Conservation (phyloP, 2,329 filamentous ascomycete genomes). For the Coniochaeta ligniaria region DNA sequence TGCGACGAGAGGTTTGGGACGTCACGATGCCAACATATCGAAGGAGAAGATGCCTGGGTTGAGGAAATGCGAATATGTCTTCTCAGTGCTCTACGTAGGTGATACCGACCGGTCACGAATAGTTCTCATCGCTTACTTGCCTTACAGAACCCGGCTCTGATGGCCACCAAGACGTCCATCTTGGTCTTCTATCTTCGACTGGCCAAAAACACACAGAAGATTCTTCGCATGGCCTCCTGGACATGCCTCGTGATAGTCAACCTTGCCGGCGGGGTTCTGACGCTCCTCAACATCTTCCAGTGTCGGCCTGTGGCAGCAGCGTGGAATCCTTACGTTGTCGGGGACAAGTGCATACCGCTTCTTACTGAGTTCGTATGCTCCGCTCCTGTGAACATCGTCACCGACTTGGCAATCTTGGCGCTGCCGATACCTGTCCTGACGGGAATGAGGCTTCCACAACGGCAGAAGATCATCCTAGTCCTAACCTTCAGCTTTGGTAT, state of each 20-base stretch:
- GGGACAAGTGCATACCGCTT: conserved; percentile 45
- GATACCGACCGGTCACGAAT: neutral
- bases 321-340: conserved; percentile 39
- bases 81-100: conserved; percentile 55
- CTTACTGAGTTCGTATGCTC: conserved; percentile 63
- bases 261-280: conserved; percentile 68
- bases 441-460: conserved; percentile 72
- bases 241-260: conserved; percentile 72
- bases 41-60: conserved; percentile 40
- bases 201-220: conserved; percentile 66
- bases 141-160: conserved; percentile 74
- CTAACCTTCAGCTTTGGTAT: conserved; percentile 81
- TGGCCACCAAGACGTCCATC: conserved; percentile 90
- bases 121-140: neutral
- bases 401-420: conserved; percentile 80
- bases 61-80: conserved; percentile 54
- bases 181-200: conserved; percentile 83
- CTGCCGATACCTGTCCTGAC: conserved; percentile 85
- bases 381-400: conserved; percentile 86
- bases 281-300: conserved; percentile 82
- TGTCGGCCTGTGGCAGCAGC: conserved; percentile 68
- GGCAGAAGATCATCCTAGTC: conserved; percentile 83
- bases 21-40: conserved; percentile 55
- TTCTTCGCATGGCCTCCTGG: conserved; percentile 79
- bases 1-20: conserved; percentile 58